Percentiles rank a stretch among this genome's conserved stretches.
Conservation (phyloP, 2,329 filamentous ascomycete species). For the Exserohilum turcica region DNA sequence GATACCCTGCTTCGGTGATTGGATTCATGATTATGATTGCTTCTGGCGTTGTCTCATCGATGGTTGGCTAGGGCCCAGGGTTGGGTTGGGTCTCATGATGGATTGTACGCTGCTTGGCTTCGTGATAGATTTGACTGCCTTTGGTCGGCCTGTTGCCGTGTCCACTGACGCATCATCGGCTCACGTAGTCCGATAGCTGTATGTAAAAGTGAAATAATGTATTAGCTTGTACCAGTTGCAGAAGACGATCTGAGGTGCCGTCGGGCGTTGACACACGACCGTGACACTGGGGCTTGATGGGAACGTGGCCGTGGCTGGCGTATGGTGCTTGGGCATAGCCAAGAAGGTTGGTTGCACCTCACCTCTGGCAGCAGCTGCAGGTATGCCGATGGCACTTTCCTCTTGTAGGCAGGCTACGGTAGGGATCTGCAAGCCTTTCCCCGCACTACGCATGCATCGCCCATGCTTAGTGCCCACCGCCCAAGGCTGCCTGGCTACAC, state of each 20-base stretch:
- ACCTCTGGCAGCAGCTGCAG: constrained; percentile 5
- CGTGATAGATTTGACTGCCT: background rate
- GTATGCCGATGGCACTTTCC: constrained; percentile 10
- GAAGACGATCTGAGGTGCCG: background rate
- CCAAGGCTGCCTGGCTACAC: no score
- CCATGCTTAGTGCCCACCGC: background rate
- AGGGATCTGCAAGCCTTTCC: constrained; percentile 11
- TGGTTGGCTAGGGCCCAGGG: constrained; percentile 3
- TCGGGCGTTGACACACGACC: background rate
- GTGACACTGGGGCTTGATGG: background rate
- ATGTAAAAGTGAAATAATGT: constrained; percentile 5
- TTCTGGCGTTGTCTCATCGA: constrained; percentile 8
- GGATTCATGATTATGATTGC: constrained; percentile 7
- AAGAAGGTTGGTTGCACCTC: background rate
- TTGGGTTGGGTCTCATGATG: constrained; percentile 4
- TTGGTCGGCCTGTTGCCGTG: background rate
- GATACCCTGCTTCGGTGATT: constrained; percentile 30
- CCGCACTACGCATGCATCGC: constrained; percentile 14
- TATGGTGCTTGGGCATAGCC: background rate
- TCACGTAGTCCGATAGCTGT: background rate
- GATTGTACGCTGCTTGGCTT: constrained; percentile 7
- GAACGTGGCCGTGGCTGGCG: constrained; percentile 4
- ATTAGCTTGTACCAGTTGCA: constrained; percentile 1
- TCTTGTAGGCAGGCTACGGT: background rate
- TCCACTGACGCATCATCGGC: background rate